These are phyloP conservation scores for Earliella scabrosa DNA, from an alignment of 1,284 basidiomycete genomes.

Conservation along the genomic window DNA sequence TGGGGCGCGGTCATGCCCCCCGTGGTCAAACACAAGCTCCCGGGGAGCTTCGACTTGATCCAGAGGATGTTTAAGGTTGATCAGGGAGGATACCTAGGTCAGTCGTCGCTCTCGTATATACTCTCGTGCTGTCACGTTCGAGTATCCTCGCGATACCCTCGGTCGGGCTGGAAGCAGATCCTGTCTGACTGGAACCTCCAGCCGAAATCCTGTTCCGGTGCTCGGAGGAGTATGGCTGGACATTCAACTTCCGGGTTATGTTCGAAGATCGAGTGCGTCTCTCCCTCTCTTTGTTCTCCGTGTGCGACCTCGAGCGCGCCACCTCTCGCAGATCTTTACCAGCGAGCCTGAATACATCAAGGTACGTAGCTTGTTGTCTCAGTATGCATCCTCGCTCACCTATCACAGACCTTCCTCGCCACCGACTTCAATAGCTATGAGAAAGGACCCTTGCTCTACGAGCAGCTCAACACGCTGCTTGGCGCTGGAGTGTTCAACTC, in stretches of 20 bases:
- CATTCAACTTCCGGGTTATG: conserved; percentile 25
- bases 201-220: conserved; percentile 20
- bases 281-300: not conserved
- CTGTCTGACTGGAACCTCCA: conserved; percentile 5
- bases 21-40: conserved; percentile 18
- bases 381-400: not conserved
- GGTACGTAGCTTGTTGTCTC: conserved; percentile 6
- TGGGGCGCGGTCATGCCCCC: conserved; percentile 27
- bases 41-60: conserved; percentile 29
- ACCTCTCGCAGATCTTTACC: conserved; percentile 30
- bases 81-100: conserved; percentile 22
- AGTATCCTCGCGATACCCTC: no score
- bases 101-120: conserved; percentile 5
- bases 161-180: no score
- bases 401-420: conserved; percentile 30
- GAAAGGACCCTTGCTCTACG: conserved; percentile 29
- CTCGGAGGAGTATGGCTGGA: conserved; percentile 26
- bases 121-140: not conserved
- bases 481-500: conserved; percentile 44
- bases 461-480: conserved; percentile 31
- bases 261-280: conserved; percentile 29
- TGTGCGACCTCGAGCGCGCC: not conserved
- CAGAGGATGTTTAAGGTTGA: conserved; percentile 7
- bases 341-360: conserved; percentile 37
- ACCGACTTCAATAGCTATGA: conserved; percentile 36